phyloP scores from a whole-genome alignment of 495 filamentous ascomycete genomes.

The Xeromyces bisporus region DNA sequence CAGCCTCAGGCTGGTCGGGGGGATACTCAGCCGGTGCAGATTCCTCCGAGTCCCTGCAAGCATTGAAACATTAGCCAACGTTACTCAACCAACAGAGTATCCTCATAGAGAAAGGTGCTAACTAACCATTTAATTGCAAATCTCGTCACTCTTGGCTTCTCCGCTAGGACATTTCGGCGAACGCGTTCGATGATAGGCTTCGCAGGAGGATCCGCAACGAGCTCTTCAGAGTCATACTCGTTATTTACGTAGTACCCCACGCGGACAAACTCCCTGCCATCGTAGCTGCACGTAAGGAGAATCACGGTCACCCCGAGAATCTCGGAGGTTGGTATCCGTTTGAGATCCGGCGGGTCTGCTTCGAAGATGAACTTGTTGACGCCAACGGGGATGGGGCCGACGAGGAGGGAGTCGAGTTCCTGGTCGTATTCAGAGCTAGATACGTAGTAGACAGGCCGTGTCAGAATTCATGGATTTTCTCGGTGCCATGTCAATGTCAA shows the following conservation, averaged over 20 bases:
- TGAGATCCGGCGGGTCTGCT: constrained; percentile 77
- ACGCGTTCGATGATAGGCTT: constrained; percentile 88
- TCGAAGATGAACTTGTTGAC: constrained; percentile 98
- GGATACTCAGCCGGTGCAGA: constrained; percentile 92
- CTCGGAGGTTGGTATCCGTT: constrained; percentile 80
- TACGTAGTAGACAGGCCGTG: too few relatives aligned
- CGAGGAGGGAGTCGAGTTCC: constrained; percentile 89
- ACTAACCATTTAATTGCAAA: constrained; percentile 98
- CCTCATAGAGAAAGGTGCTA: background rate
- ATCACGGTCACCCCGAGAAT: constrained; percentile 95
- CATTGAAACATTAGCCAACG: constrained; percentile 1
- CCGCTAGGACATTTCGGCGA: constrained; percentile 76
- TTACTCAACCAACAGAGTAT: background rate
- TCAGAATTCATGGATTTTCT: too few relatives aligned
- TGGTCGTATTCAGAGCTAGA: constrained; percentile 92
- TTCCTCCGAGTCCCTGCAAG: constrained; percentile 88
- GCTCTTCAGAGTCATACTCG: constrained; percentile 85
- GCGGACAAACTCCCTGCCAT: constrained; percentile 89
- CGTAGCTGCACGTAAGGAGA: constrained; percentile 90
- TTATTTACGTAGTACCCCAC: constrained; percentile 99
- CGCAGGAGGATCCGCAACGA: constrained; percentile 70
- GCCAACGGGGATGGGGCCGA: constrained; percentile 89
- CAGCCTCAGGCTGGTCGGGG: constrained; percentile 92
- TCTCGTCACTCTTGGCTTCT: constrained; percentile 91
- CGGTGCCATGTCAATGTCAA: too few relatives aligned